Conservation (phyloP, 1,284 basidiomycete species). For the Apiotrichum siamense region DNA sequence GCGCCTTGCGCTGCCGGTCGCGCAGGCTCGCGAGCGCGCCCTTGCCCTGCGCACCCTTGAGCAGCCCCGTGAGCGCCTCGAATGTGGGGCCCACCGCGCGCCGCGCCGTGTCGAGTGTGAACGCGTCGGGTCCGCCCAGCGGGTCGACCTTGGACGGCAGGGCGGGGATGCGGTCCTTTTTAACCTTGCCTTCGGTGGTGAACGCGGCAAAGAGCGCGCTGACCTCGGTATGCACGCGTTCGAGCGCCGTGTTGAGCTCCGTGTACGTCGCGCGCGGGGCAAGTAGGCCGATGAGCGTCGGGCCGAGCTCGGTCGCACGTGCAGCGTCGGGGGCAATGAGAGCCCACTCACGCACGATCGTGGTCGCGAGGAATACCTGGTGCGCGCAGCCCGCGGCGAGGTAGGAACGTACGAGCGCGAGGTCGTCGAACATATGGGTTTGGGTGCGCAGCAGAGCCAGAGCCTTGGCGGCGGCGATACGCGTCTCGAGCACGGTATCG, state of each 20-base stretch:
- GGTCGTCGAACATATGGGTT: constrained; percentile 21
- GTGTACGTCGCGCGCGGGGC: constrained; percentile 80
- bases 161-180: constrained; percentile 68
- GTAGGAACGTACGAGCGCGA: constrained; percentile 68
- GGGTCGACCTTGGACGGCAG: constrained; percentile 71
- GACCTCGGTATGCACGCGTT: constrained; percentile 75
- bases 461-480: constrained; percentile 74
- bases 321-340: constrained; percentile 52
- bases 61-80: constrained; percentile 53
- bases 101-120: constrained; percentile 76
- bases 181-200: constrained; percentile 75
- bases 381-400: constrained; percentile 83
- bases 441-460: constrained; percentile 53
- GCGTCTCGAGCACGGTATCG: constrained; percentile 74
- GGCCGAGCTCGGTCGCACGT: constrained; percentile 54
- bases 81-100: constrained; percentile 66
- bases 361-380: constrained; percentile 76
- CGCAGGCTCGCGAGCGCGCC: constrained; percentile 66
- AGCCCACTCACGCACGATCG: constrained; percentile 92
- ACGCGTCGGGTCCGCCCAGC: constrained; percentile 59
- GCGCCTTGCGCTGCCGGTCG: constrained; percentile 69
- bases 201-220: constrained; percentile 73
- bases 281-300: constrained; percentile 63
- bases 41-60: constrained; percentile 68
- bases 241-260: constrained; percentile 81